Percentiles rank a stretch among this genome's conserved stretches.
phyloP scores from a whole-genome alignment of 148 eudicot species.

The Agrostemma githago region DNA sequence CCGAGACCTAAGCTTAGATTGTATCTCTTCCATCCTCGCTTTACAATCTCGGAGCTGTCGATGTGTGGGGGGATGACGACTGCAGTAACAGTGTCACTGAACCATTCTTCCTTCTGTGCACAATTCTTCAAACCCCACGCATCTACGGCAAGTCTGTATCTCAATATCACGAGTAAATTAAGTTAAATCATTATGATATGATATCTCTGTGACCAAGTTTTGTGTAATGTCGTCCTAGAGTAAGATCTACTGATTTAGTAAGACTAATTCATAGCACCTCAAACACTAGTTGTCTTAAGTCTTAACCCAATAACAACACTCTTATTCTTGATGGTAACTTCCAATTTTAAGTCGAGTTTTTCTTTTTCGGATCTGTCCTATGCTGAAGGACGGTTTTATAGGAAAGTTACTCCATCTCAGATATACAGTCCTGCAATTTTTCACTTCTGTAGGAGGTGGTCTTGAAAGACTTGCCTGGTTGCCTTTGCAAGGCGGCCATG shows the following conservation, averaged over 20 bases:
- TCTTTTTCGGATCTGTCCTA: no score
- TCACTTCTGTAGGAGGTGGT: neutral
- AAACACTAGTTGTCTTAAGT: no score
- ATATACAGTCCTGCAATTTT: neutral
- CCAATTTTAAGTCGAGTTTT: no score
- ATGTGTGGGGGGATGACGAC: conserved; percentile 77
- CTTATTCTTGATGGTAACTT: no score
- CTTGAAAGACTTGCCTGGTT: conserved; percentile 49
- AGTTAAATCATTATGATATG: neutral
- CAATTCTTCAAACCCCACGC: conserved; percentile 99
- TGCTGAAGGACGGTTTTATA: no score
- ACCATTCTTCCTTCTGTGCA: conserved; percentile 91
- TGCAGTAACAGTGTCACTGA: conserved; percentile 96
- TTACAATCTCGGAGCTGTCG: conserved; percentile 70
- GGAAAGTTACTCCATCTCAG: neutral
- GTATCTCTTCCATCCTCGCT: conserved; percentile 85
- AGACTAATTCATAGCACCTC: no score
- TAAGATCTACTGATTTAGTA: no score
- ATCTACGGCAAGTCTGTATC: conserved; percentile 85
- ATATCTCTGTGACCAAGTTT: neutral
- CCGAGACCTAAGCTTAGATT: conserved; percentile 96
- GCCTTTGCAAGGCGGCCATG: conserved; percentile 83
- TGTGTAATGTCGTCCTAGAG: neutral
- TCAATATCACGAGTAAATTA: conserved; percentile 17
- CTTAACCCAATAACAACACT: no score